These are phyloP conservation scores for Tremellales sp. DNA, from an alignment of 1,284 basidiomycete species.

Conservation along the genomic window DNA sequence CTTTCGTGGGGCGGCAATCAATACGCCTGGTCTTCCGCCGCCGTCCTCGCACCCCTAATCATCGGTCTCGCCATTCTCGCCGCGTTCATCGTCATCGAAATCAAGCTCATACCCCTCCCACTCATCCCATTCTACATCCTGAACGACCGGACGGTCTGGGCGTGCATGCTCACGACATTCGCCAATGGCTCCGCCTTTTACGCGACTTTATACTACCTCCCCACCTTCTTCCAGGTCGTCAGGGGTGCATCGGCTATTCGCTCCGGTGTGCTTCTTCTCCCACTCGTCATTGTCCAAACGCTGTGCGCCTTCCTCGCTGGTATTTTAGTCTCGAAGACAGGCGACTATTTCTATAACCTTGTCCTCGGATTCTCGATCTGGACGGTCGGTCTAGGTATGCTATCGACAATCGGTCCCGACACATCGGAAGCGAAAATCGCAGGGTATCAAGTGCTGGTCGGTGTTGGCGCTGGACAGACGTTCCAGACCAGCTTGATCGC, in stretches of 20 bases:
- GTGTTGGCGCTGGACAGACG: slow-evolving; percentile 55
- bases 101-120: slow-evolving; percentile 63
- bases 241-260: slow-evolving; percentile 61
- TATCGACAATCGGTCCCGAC: slow-evolving; percentile 58
- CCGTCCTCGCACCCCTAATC: slow-evolving; percentile 60
- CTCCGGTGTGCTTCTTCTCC: slow-evolving; percentile 61
- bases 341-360: slow-evolving; percentile 61
- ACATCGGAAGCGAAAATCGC: slow-evolving; percentile 58
- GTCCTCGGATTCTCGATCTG: slow-evolving; percentile 64
- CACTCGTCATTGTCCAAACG: slow-evolving; percentile 62
- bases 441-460: slow-evolving; percentile 64
- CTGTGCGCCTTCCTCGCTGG: slow-evolving; percentile 52
- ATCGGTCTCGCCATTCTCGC: slow-evolving; percentile 57
- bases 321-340: slow-evolving; percentile 61
- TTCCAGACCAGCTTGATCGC: slow-evolving; percentile 45
- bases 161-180: slow-evolving; percentile 65
- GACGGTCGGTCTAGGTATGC: slow-evolving; percentile 64
- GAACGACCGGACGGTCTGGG: slow-evolving; percentile 62
- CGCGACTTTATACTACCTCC: slow-evolving; percentile 53
- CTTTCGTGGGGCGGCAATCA: slow-evolving; percentile 71
- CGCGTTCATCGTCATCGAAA: slow-evolving; percentile 68
- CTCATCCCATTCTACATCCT: slow-evolving; percentile 72
- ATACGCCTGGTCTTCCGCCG: slow-evolving; percentile 63
- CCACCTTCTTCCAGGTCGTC: slow-evolving; percentile 70
- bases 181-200: slow-evolving; percentile 53